Conservation (phyloP, 345 rosid species). For the Aquilaria yunnanensis region DNA sequence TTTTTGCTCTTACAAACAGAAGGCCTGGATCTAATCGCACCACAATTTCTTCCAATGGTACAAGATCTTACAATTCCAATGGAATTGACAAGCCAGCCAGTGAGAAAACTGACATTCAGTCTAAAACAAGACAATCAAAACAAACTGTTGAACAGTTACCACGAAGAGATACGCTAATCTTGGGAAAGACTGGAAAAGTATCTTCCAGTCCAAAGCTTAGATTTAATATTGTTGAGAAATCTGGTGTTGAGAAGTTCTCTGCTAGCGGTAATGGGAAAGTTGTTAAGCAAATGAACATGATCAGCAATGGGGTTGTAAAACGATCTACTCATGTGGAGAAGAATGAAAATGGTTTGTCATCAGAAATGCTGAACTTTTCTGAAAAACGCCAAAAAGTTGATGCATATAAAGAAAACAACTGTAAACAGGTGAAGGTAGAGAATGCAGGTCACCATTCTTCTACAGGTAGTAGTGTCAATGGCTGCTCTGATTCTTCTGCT, state of each 20-base stretch:
- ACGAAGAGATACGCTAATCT: constrained; percentile 26
- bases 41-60: constrained; percentile 44
- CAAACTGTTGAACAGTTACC: constrained; percentile 32
- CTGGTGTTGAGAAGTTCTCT: constrained; percentile 41
- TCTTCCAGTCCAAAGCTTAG: constrained; percentile 44
- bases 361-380: constrained; percentile 10
- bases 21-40: constrained; percentile 41
- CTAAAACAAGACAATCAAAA: constrained; percentile 30
- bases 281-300: constrained; percentile 35
- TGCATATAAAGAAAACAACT: constrained; percentile 29
- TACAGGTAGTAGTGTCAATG: not conserved
- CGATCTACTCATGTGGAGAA: constrained; percentile 24
- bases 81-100: constrained; percentile 44
- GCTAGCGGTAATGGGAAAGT: constrained; percentile 39
- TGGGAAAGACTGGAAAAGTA: constrained; percentile 50
- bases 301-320: constrained; percentile 30
- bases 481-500: constrained; percentile 1
- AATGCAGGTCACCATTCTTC: not conserved
- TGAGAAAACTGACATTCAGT: constrained; percentile 27
- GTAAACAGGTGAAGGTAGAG: not conserved
- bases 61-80: constrained; percentile 39
- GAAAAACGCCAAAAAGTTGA: constrained; percentile 32
- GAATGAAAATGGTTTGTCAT: constrained; percentile 33
- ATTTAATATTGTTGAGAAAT: constrained; percentile 51
- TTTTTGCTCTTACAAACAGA: constrained; percentile 73